Base-by-base conservation (phyloP, 192 early-diverging fungal genomes). In the Dissophora ornata region DNA sequence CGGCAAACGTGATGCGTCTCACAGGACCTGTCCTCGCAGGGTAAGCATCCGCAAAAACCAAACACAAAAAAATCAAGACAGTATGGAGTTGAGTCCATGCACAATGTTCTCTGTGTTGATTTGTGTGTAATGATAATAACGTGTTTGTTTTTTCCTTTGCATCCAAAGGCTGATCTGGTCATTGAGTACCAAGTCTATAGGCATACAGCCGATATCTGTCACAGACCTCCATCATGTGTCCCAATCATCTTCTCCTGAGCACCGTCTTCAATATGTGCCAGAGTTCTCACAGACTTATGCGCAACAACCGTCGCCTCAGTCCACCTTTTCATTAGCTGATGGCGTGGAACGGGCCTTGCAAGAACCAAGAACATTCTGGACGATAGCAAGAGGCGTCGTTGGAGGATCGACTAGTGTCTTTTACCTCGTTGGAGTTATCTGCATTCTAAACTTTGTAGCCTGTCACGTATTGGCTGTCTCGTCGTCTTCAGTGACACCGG, bases 21-120 rank as follows among this genome's bases (percentile, higher is more conserved):
- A 52, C 67, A 1, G 67, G 57, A 36, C 67, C 67, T n/a, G 67
- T 69, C 18, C 29, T 69, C 34, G 67, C 67, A 41, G 57, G 67
- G 67, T 69, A 69, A 42, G 55, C 22, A 34, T 53, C 28, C 12
- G 11, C 1, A 24, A 8, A 6, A 25, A 10, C 8, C 10, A 12
- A 10, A 21, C 16, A 25, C 50, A 5, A 1, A 28, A 13, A 12
- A 5, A 12, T 3, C 26, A 13, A 24, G 13, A 52, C 50, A 24
- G 5, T 52, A 13, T 52, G 21, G 21, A 38, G 33, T 21, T n/a
- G n/a, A n/a, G n/a, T n/a, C n/a, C n/a, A n/a, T n/a, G n/a, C n/a
- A n/a, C n/a, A n/a, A n/a, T n/a, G n/a, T n/a, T n/a, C n/a, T n/a
- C n/a, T n/a, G n/a, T n/a, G n/a, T n/a, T n/a, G n/a, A n/a, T n/a